Percentiles rank a stretch among this genome's conserved stretches.
Conservation (phyloP, 306 rosid species). For the Biancaea sappan region DNA sequence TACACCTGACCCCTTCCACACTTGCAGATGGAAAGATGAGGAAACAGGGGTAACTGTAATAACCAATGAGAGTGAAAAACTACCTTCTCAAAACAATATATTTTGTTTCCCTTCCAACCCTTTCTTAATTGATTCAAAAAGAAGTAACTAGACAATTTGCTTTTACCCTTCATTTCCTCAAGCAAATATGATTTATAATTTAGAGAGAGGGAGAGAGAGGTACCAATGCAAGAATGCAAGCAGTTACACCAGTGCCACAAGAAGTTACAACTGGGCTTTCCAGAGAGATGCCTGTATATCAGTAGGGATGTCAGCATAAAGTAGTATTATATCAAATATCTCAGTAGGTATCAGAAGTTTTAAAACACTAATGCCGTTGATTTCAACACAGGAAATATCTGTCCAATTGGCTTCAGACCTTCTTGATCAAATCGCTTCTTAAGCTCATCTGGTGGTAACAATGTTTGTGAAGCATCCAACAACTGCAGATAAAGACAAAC, state of each 20-base stretch:
- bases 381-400: conserved; percentile 4
- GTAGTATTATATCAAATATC: neutral
- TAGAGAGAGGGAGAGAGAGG: conserved; percentile 17
- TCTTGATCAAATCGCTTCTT: conserved; percentile 70
- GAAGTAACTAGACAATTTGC: neutral
- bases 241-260: conserved; percentile 95
- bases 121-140: neutral
- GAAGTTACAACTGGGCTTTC: conserved; percentile 73
- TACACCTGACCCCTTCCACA: neutral
- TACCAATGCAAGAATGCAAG: conserved; percentile 95
- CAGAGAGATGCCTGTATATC: conserved; percentile 75
- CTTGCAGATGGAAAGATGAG: neutral
- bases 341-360: neutral
- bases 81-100: neutral
- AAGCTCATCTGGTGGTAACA: conserved; percentile 71
- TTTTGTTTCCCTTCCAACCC: neutral
- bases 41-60: neutral
- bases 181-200: conserved; percentile 8
- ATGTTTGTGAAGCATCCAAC: conserved; percentile 74
- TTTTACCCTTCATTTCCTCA: neutral
- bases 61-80: neutral
- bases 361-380: conserved; percentile 14
- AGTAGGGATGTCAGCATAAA: neutral
- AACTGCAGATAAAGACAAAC: conserved; percentile 51
- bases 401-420: conserved; percentile 41